A percentile compares a stretch with the other conserved stretches of the same genome.
Conservation (phyloP, 2,329 filamentous ascomycete species). For the Fusarium subglutinans region DNA sequence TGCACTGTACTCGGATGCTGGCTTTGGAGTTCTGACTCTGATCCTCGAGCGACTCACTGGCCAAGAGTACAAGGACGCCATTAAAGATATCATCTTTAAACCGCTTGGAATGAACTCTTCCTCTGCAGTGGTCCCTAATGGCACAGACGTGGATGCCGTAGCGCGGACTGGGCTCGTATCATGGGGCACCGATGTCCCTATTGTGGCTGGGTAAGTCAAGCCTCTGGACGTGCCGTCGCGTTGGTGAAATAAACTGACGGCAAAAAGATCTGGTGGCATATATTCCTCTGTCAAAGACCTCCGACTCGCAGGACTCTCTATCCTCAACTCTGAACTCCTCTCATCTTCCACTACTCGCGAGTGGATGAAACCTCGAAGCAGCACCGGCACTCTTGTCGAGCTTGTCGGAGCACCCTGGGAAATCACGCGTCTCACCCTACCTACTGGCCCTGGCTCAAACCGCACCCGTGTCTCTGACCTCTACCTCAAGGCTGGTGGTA, state of each 20-base stretch:
- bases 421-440: conserved; percentile 27
- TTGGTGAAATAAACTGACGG: neutral
- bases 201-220: conserved; percentile 32
- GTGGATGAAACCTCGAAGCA: conserved; percentile 37
- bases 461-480: conserved; percentile 31
- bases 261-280: conserved; percentile 19
- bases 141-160: conserved; percentile 20
- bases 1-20: conserved; percentile 37
- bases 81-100: neutral
- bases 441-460: conserved; percentile 36
- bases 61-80: conserved; percentile 15
- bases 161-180: neutral
- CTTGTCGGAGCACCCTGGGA: conserved; percentile 38
- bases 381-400: conserved; percentile 25
- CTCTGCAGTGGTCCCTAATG: neutral
- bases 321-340: conserved; percentile 32
- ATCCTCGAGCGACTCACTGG: conserved; percentile 29
- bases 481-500: conserved; percentile 29
- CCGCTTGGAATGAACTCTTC: conserved; percentile 24
- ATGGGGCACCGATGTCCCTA: conserved; percentile 27
- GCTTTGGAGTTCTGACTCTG: conserved; percentile 18
- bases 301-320: conserved; percentile 27
- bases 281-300: conserved; percentile 25
- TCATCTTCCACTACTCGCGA: neutral
- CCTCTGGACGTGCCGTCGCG: neutral